phyloP scores from a whole-genome alignment of 768 basidiomycete species.

The Phlebiopsis flavidoalba region DNA sequence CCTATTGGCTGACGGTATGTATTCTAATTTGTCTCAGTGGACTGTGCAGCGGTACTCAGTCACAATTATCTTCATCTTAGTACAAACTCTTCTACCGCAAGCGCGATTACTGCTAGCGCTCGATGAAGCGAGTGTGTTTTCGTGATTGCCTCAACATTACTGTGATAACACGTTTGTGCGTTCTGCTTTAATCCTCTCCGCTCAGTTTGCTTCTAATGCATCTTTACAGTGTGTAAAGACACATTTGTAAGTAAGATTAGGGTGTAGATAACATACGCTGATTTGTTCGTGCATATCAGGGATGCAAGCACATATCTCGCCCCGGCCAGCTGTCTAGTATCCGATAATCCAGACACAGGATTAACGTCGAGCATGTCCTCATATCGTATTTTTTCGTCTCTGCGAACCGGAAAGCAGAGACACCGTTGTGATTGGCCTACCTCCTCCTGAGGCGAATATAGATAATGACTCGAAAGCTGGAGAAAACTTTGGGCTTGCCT shows the following conservation, averaged over 20 bases:
- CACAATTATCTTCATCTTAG: slow-evolving; percentile 19
- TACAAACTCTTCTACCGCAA: slow-evolving; percentile 39
- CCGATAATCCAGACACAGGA: slow-evolving; percentile 37
- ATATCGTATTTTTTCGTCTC: slow-evolving; percentile 35
- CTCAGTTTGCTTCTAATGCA: not conserved
- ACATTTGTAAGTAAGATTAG: slow-evolving; percentile 26
- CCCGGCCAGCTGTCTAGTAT: slow-evolving; percentile 34
- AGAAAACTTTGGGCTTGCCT: slow-evolving; percentile 41
- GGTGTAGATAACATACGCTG: not conserved
- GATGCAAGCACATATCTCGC: slow-evolving; percentile 41
- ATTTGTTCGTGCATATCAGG: slow-evolving; percentile 19
- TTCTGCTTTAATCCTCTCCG: not conserved
- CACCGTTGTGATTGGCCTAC: slow-evolving; percentile 41
- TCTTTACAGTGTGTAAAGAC: slow-evolving; percentile 37
- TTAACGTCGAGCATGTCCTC: slow-evolving; percentile 41
- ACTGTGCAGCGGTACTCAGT: not conserved
- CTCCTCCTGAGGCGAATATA: slow-evolving; percentile 29
- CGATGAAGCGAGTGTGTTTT: slow-evolving; percentile 30
- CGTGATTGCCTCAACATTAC: slow-evolving; percentile 31
- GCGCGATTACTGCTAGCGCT: slow-evolving; percentile 32
- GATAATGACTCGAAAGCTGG: slow-evolving; percentile 28
- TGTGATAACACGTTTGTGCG: slow-evolving; percentile 32
- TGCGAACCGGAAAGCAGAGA: slow-evolving; percentile 18
- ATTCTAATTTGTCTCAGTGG: not conserved
- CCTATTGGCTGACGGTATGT: slow-evolving; percentile 41